Conservation (phyloP, 768 basidiomycete genomes). For the Kwoniella mangroviensis region DNA sequence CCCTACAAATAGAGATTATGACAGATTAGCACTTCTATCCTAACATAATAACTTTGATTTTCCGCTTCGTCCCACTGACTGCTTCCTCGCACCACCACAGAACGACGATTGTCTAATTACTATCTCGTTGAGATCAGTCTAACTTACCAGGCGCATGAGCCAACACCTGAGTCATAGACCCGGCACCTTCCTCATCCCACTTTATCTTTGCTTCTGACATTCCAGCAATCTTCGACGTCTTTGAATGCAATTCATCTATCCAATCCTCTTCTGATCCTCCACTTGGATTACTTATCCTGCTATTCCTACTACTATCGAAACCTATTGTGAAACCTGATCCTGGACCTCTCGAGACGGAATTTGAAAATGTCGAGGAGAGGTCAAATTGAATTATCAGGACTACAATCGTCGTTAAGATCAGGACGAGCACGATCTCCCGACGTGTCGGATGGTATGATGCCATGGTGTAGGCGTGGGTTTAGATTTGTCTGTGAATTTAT, state of each 20-base stretch:
- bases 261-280: constrained; percentile 39
- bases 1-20: constrained; percentile 61
- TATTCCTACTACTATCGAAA: constrained; percentile 24
- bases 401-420: constrained; percentile 70
- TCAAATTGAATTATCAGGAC: constrained; percentile 77
- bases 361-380: constrained; percentile 64
- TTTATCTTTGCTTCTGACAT: constrained; percentile 51
- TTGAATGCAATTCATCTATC: constrained; percentile 36
- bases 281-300: constrained; percentile 15
- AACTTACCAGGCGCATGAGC: constrained; percentile 74
- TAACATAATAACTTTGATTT: not conserved
- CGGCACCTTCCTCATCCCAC: constrained; percentile 47
- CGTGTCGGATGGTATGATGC: constrained; percentile 63
- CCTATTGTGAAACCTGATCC: constrained; percentile 39
- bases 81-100: too few relatives aligned
- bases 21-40: not conserved
- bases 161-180: constrained; percentile 65
- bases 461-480: constrained; percentile 19
- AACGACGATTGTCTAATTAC: too few relatives aligned
- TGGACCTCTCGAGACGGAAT: constrained; percentile 41
- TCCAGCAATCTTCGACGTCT: constrained; percentile 34
- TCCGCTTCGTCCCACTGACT: not conserved
- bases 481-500: not conserved
- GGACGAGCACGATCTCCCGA: constrained; percentile 72
- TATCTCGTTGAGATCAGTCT: not conserved